Evolutionary conservation across 2,329 filamentous ascomycete species (phyloP).

Genomic region (Daldinia eschscholtzii): DNA sequence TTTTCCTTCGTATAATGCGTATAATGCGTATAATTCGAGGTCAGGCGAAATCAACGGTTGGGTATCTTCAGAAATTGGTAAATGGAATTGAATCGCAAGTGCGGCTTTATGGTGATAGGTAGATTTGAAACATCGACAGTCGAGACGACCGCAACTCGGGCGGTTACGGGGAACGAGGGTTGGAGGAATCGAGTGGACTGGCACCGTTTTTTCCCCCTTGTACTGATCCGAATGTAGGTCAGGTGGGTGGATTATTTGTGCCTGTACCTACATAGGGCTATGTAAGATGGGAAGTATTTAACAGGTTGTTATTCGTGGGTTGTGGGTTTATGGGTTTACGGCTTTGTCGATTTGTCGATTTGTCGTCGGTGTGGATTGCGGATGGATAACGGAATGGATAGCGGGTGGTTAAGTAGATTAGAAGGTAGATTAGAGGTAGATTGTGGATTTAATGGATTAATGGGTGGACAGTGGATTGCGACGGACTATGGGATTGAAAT

Average conservation of each 20-base stretch:
- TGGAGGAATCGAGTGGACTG: slow-evolving; percentile 20
- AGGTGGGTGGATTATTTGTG: slow-evolving; percentile 34
- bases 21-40: slow-evolving; percentile 8
- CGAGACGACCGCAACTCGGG: slow-evolving; percentile 39
- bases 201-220: slow-evolving; percentile 25
- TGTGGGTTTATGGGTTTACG: slow-evolving; percentile 27
- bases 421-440: slow-evolving; percentile 3
- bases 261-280: slow-evolving; percentile 34
- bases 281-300: slow-evolving; percentile 21
- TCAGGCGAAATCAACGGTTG: slow-evolving; percentile 28
- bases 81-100: slow-evolving; percentile 33
- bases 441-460: background rate
- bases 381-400: slow-evolving; percentile 11
- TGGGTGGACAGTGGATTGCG: slow-evolving; percentile 21
- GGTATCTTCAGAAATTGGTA: slow-evolving; percentile 34
- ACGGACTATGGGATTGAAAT: slow-evolving; percentile 30
- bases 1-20: background rate
- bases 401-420: slow-evolving; percentile 18
- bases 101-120: slow-evolving; percentile 33
- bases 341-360: slow-evolving; percentile 21
- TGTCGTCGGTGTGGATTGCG: slow-evolving; percentile 20
- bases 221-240: slow-evolving; percentile 33
- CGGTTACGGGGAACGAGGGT: slow-evolving; percentile 37
- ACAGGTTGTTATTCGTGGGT: slow-evolving; percentile 14
- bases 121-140: slow-evolving; percentile 43